Base-by-base conservation (phyloP, 2,329 filamentous ascomycete species). In the Nemania bipapillata region DNA sequence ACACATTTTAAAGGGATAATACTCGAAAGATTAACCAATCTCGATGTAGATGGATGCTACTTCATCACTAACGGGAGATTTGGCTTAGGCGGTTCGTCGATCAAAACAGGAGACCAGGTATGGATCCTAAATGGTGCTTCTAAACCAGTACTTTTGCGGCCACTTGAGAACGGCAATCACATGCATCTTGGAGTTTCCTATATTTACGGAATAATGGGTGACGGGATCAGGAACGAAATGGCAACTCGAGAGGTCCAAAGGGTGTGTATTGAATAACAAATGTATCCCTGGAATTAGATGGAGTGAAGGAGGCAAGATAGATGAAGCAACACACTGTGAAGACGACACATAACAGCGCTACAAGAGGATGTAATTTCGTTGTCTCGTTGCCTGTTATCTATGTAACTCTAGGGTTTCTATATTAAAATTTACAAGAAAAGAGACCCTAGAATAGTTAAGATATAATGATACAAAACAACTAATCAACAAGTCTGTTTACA, bases 101-200 rank as follows among this genome's bases (percentile, higher is more conserved):
- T 8, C n/a, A 24, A 49, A 15, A 49, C 24, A 3, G 45, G 45
- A 26, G 45, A 49, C 45, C 3, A 49, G 22, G 45, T 49, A 49
- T 49, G 45, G 45, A 49, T 49, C 12, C 17, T 49, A 26, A 17
- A 49, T 7, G 45, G 45, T 26, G 45, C 45, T 49, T 49, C 20
- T 17, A 26, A n/a, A 49, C 45, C 45, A 26, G 45, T 49, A 26
- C 45, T 49, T 49, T 20, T 49, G n/a, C 17, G 45, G 45, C 45
- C 45, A 49, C 45, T 49, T 49, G 45, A 49, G 45, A 49, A 49
- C 8, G 45, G 45, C 5, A 49, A 49, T 49, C 26, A 49, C 22
- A 4, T 3, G 20, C 26, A 26, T 49, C 5, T 49, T 3, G 45
- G 45, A 26, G 7, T 26, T 26, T 9, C 12, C 15, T 26, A 49